Evolutionary conservation across 306 rosid genomes (phyloP).

Genomic region (Psophocarpus tetragonolobus): DNA sequence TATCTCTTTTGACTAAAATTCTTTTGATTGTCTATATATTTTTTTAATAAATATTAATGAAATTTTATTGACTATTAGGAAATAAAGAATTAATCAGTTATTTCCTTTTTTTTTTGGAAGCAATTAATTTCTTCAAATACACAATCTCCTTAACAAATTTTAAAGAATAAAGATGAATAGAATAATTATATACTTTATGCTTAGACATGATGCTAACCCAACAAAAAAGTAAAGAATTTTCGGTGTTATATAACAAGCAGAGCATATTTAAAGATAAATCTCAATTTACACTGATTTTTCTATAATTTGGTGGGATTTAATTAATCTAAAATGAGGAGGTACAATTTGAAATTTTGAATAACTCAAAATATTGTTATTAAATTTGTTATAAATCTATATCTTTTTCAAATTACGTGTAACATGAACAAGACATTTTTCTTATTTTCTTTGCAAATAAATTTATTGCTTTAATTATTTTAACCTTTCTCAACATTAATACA

Average conservation of each 20-base stretch:
- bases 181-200: background rate
- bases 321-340: no score
- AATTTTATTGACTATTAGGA: background rate
- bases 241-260: background rate
- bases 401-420: no score
- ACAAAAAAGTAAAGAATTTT: background rate
- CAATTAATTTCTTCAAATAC: background rate
- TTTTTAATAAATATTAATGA: background rate
- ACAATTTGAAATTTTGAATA: no score
- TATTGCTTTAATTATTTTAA: no score
- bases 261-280: background rate
- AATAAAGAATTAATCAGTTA: background rate
- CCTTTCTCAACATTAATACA: no score
- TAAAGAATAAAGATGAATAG: background rate
- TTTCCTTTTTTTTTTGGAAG: no score
- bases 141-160: background rate
- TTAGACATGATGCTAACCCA: background rate
- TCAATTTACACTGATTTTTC: background rate
- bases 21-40: background rate
- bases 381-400: no score
- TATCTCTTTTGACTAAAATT: background rate
- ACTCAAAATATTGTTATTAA: no score
- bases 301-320: background rate
- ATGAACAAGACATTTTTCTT: no score
- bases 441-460: no score